Evolutionary conservation across 345 rosid genomes (phyloP).

Genomic region (Gossypium mustelinum): DNA sequence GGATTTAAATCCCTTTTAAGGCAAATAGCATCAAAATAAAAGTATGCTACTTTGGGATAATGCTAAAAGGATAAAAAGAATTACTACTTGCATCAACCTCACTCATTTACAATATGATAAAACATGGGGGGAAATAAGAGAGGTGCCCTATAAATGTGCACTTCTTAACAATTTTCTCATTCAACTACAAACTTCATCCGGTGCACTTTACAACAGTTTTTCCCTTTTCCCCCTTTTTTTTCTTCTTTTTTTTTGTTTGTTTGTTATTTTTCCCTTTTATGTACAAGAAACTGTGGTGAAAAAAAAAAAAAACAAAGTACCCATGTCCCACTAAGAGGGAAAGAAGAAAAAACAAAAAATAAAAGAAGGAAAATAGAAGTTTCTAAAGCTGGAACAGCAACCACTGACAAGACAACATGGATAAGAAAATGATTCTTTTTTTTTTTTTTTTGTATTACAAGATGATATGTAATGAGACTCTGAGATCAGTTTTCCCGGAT

Average conservation of each 20-base stretch:
- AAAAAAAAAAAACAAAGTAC: conserved; percentile 9
- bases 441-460: not conserved
- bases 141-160: not conserved
- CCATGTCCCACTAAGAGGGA: conserved; percentile 10
- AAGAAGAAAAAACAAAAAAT: not conserved
- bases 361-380: not conserved
- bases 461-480: not conserved
- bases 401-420: not conserved
- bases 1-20: too few relatives aligned
- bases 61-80: too few relatives aligned
- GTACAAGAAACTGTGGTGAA: conserved; percentile 36
- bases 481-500: conserved; percentile 37
- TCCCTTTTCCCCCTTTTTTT: not conserved
- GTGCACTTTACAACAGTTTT: conserved; percentile 12
- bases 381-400: conserved; percentile 16
- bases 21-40: too few relatives aligned
- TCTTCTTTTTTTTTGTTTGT: too few relatives aligned
- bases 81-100: too few relatives aligned
- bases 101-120: not conserved
- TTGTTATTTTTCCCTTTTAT: conserved; percentile 22
- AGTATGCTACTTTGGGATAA: too few relatives aligned
- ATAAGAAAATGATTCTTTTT: not conserved
- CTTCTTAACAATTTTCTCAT: conserved; percentile 12
- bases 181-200: conserved; percentile 13
- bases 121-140: not conserved